phyloP scores from a whole-genome alignment of 2,329 filamentous ascomycete genomes.

The Xylariaceae sp. region DNA sequence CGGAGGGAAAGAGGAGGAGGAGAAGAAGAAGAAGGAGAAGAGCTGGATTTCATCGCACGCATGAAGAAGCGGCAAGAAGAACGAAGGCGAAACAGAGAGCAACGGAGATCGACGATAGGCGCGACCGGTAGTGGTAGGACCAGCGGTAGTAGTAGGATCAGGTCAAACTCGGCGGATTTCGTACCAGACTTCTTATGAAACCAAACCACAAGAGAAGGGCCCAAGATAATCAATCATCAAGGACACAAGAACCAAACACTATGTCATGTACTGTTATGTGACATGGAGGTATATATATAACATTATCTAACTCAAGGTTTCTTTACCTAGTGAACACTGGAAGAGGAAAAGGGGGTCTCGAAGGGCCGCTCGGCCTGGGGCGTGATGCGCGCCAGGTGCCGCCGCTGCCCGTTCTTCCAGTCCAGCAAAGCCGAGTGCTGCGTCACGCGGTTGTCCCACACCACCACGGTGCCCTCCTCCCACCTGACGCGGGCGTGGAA shows the following conservation, averaged over 20 bases:
- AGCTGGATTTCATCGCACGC: conserved; percentile 19
- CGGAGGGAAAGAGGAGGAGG: too few relatives aligned
- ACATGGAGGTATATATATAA: too few relatives aligned
- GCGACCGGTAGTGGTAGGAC: too few relatives aligned
- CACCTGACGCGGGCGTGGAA: conserved; percentile 72
- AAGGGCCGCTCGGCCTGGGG: conserved; percentile 74
- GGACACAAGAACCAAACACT: too few relatives aligned
- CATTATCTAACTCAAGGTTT: too few relatives aligned
- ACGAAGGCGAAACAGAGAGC: conserved; percentile 18
- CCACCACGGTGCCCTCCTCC: conserved; percentile 73
- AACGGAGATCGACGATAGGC: conserved; percentile 17
- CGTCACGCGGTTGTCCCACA: conserved; percentile 82
- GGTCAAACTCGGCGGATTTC: conserved; percentile 17
- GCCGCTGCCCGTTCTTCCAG: conserved; percentile 72
- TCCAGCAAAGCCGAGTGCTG: conserved; percentile 75
- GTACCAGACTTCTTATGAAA: conserved; percentile 26
- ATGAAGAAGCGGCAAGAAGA: conserved; percentile 23
- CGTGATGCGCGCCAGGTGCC: conserved; percentile 76
- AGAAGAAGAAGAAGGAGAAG: conserved; percentile 15
- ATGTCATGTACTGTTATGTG: too few relatives aligned
- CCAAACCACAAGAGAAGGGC: too few relatives aligned
- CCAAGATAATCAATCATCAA: too few relatives aligned
- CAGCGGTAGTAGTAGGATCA: conserved; percentile 12
- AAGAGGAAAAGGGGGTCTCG: conserved; percentile 61
- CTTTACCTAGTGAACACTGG: too few relatives aligned